Conservation (phyloP, 164 flowering plant species). For the Macadamia integrifolia region DNA sequence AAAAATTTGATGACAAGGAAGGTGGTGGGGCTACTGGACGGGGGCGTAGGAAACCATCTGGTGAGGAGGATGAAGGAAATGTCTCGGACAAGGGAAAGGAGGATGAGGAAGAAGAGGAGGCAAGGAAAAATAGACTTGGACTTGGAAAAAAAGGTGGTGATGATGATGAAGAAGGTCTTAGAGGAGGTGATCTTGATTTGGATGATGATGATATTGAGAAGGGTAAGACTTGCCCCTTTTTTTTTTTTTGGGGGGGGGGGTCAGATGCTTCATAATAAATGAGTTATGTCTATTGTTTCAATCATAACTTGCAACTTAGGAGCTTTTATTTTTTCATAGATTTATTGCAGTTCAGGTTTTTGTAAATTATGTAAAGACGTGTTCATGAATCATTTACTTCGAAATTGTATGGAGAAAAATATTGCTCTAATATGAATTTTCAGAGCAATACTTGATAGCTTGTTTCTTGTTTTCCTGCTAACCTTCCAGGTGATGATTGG, state of each 20-base stretch:
- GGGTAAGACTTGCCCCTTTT: constrained; percentile 37
- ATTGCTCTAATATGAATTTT: too few species aligned
- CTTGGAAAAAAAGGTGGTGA: constrained; percentile 63
- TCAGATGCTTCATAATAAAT: too few species aligned
- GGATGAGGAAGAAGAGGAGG: constrained; percentile 80
- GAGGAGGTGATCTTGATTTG: constrained; percentile 78
- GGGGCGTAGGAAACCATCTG: constrained; percentile 55
- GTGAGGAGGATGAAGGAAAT: constrained; percentile 75
- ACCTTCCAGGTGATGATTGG: constrained; percentile 90
- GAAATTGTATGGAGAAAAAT: too few species aligned
- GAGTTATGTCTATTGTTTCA: too few species aligned
- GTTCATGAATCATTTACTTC: too few species aligned
- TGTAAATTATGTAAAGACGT: too few species aligned
- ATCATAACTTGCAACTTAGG: too few species aligned
- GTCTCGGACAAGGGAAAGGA: constrained; percentile 82
- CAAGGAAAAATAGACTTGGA: constrained; percentile 70
- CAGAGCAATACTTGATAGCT: not conserved
- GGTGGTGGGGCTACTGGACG: constrained; percentile 38
- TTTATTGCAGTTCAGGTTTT: too few species aligned
- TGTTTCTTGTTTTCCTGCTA: constrained; percentile 4
- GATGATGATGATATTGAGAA: constrained; percentile 95
- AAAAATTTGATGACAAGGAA: constrained; percentile 57
- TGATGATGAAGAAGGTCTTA: constrained; percentile 89
- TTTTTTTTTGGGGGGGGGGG: not conserved
- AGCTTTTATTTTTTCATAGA: too few species aligned